A percentile compares a stretch with the other conserved stretches of the same genome.
These are phyloP conservation scores for Euphrasia arctica DNA, from an alignment of 305 asterid genomes.

Conservation along the genomic window DNA sequence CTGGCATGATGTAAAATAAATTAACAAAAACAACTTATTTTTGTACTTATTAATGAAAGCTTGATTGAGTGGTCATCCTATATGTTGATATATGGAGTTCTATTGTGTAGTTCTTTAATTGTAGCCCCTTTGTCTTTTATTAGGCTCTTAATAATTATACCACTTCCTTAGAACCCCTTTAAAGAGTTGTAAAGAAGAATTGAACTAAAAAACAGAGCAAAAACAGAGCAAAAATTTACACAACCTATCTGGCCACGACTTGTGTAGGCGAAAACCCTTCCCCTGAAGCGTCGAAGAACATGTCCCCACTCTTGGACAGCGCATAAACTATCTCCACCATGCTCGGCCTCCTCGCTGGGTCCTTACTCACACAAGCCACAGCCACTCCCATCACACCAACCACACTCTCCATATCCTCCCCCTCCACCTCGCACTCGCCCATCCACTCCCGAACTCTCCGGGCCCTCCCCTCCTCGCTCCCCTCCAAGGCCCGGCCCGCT, in stretches of 20 bases:
- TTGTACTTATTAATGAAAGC: no score
- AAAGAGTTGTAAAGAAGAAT: no score
- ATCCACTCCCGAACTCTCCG: constrained; percentile 62
- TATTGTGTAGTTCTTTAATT: no score
- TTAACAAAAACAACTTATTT: no score
- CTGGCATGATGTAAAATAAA: no score
- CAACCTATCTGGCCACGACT: constrained; percentile 54
- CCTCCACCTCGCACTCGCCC: constrained; percentile 56
- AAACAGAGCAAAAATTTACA: no score
- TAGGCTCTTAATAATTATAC: no score
- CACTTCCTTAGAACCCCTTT: no score
- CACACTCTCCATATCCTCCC: constrained; percentile 66
- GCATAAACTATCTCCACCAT: constrained; percentile 97
- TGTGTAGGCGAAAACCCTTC: constrained; percentile 66
- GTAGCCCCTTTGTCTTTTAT: no score
- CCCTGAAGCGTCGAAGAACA: constrained; percentile 63
- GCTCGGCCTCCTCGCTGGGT: constrained; percentile 80
- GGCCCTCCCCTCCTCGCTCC: constrained; percentile 44
- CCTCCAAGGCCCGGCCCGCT: constrained; percentile 44
- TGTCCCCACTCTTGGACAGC: constrained; percentile 81
- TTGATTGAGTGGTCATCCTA: no score
- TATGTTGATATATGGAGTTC: no score
- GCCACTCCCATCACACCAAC: constrained; percentile 61
- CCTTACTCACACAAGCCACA: constrained; percentile 64
- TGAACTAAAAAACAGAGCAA: background rate